Conservation (phyloP, 192 early-diverging fungal genomes). For the Coemansia sp. region DNA sequence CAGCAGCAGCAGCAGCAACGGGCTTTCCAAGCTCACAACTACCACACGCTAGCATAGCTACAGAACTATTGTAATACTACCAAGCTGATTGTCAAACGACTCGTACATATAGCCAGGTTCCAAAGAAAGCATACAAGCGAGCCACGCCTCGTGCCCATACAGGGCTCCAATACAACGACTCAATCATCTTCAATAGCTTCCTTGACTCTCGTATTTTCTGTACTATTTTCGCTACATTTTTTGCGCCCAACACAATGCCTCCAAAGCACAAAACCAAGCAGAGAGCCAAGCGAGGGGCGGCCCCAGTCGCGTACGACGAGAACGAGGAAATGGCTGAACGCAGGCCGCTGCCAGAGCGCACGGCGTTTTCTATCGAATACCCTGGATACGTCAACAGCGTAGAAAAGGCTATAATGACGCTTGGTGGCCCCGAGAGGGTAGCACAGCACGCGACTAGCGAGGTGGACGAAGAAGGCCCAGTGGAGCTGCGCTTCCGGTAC, state of each 20-base stretch:
- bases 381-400: constrained; percentile 45
- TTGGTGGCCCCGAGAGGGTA: constrained; percentile 50
- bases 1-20: constrained; percentile 5
- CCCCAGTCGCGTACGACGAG: background rate
- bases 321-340: constrained; percentile 25
- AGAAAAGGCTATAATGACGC: constrained; percentile 36
- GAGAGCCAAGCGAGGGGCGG: background rate
- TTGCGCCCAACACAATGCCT: background rate
- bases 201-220: too few species aligned
- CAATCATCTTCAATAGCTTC: too few species aligned
- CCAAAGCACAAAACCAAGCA: background rate
- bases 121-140: too few species aligned
- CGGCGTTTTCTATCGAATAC: constrained; percentile 49
- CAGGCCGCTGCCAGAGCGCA: constrained; percentile 17
- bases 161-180: too few species aligned
- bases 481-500: constrained; percentile 55
- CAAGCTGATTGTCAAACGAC: too few species aligned
- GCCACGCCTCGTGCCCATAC: too few species aligned
- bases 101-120: too few species aligned
- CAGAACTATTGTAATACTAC: too few species aligned
- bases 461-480: constrained; percentile 14
- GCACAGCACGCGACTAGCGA: constrained; percentile 20
- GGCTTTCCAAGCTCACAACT: background rate
- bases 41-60: background rate
- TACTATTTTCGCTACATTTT: too few species aligned